A percentile compares a stretch with the other conserved stretches of the same genome.
Evolutionary conservation across 169 alveolate species (phyloP).

Genomic region (Cryptosporidium parvum): DNA sequence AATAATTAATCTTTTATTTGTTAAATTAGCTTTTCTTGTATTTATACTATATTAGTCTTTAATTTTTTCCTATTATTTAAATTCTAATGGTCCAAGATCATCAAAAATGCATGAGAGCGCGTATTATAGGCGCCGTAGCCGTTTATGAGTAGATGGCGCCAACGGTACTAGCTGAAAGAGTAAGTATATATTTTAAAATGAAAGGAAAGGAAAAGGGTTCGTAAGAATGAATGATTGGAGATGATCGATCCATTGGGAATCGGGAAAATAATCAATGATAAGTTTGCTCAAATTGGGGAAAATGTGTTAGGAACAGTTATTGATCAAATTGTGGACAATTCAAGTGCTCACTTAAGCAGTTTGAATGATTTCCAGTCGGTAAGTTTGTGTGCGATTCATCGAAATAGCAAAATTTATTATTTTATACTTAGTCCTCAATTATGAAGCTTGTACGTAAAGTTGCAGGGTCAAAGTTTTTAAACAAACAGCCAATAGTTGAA

Average conservation of each 20-base stretch:
- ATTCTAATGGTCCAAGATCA: constrained; percentile 19
- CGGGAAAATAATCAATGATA: constrained; percentile 61
- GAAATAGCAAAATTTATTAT: neutral
- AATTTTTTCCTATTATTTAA: neutral
- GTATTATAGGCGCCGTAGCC: neutral
- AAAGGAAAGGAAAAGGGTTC: neutral
- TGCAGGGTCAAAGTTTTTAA: constrained; percentile 71
- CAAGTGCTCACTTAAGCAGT: constrained; percentile 69
- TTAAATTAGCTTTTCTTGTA: neutral
- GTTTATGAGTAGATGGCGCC: neutral
- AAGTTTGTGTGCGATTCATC: constrained; percentile 19
- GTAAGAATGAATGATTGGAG: neutral
- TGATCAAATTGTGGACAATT: constrained; percentile 69
- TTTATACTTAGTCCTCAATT: constrained; percentile 51
- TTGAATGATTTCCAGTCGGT: constrained; percentile 74
- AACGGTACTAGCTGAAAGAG: constrained; percentile 54
- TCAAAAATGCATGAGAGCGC: constrained; percentile 17
- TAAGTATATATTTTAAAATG: neutral
- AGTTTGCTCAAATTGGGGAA: constrained; percentile 72
- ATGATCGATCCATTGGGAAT: constrained; percentile 71
- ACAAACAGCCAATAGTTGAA: constrained; percentile 66
- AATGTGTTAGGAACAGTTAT: constrained; percentile 68
- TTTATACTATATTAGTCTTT: neutral
- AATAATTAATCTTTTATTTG: neutral
- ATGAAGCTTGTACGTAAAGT: constrained; percentile 58